These are phyloP conservation scores for maize (Zea mays) DNA, from an alignment of 176 grass and related monocot genomes.

Conservation along the genomic window DNA sequence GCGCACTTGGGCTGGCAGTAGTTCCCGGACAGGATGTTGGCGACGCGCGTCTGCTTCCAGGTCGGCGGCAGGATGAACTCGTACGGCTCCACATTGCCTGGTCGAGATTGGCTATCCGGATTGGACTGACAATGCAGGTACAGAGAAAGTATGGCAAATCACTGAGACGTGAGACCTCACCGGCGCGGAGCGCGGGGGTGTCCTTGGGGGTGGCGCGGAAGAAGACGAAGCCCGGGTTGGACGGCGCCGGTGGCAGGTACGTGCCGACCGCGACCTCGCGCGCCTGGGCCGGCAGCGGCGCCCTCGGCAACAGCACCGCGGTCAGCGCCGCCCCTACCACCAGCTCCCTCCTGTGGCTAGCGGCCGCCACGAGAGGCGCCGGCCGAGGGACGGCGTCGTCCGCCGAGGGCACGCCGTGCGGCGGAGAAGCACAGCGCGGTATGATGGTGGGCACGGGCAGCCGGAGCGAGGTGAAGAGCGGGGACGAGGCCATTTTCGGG, in stretches of 20 bases:
- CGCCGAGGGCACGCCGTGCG: not conserved
- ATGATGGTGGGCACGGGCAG: conserved; percentile 9
- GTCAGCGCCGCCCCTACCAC: conserved; percentile 48
- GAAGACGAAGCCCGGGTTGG: conserved; percentile 72
- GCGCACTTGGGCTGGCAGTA: conserved; percentile 99
- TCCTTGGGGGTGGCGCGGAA: conserved; percentile 83
- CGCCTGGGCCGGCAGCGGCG: conserved; percentile 40
- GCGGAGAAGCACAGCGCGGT: not conserved
- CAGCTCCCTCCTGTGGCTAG: conserved; percentile 58
- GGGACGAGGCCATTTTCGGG: conserved; percentile 53
- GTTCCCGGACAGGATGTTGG: conserved; percentile 95
- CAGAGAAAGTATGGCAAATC: not conserved
- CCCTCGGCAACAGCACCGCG: conserved; percentile 45
- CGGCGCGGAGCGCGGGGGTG: conserved; percentile 88
- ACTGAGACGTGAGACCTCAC: conserved; percentile 41
- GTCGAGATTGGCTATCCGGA: not conserved
- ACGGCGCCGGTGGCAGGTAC: conserved; percentile 65
- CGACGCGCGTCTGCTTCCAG: conserved; percentile 86
- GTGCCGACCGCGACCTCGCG: conserved; percentile 77
- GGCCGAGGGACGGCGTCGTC: not conserved
- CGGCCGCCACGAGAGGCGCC: conserved; percentile 28
- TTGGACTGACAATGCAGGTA: not conserved
- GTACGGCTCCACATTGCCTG: conserved; percentile 93
- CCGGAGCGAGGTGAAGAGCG: conserved; percentile 38
- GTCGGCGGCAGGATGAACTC: conserved; percentile 84